Percentiles rank a stretch among this genome's conserved stretches.
These are phyloP conservation scores for Pythium inflatum DNA, from an alignment of 352 stramenopile species.

Conservation along the genomic window DNA sequence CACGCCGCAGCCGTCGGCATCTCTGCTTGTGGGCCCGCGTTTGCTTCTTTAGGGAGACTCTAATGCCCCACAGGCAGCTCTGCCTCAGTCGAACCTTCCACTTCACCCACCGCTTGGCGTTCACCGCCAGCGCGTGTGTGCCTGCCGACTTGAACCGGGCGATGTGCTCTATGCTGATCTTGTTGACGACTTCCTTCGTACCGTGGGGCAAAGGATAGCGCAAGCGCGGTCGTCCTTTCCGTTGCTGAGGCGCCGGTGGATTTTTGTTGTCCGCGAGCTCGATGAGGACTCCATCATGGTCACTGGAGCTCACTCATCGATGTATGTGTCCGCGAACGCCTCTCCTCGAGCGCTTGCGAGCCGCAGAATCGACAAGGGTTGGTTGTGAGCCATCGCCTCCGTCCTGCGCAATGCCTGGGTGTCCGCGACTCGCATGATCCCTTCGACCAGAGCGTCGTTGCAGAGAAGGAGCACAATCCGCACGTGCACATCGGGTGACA, in stretches of 20 bases:
- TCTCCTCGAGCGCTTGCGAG: no score
- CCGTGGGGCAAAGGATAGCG: constrained; percentile 11
- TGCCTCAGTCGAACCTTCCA: no score
- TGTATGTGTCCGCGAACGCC: no score
- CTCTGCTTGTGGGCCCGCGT: background rate
- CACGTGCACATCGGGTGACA: no score
- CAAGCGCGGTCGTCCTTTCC: background rate
- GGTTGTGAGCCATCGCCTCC: no score
- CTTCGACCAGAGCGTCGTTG: no score
- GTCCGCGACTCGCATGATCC: no score
- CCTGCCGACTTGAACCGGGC: background rate
- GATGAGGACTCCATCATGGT: constrained; percentile 12
- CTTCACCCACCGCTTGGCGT: background rate
- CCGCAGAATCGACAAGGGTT: no score
- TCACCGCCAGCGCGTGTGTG: background rate
- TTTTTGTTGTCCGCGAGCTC: no score
- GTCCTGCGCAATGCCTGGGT: no score
- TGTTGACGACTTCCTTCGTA: background rate
- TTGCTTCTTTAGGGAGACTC: background rate
- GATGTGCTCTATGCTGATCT: background rate
- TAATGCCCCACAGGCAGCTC: no score
- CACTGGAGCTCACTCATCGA: background rate
- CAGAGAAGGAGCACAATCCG: no score
- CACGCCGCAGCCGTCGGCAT: background rate
- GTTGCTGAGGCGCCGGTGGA: background rate